phyloP scores from a whole-genome alignment of 768 basidiomycete genomes.

The Lactarius hatsudake region DNA sequence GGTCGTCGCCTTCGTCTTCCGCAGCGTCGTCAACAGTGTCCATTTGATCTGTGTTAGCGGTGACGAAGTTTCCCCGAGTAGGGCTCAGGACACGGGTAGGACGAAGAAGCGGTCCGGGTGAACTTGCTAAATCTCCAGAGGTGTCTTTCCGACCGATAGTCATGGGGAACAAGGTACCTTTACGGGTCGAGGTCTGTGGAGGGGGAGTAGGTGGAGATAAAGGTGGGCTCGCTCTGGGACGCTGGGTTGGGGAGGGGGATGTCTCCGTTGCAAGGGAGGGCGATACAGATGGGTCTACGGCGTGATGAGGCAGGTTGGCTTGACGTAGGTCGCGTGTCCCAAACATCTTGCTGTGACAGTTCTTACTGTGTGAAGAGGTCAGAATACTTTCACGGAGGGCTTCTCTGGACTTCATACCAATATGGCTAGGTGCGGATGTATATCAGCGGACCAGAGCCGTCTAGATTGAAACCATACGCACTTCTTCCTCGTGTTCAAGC shows the following conservation, averaged over 20 bases:
- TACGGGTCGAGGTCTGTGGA: slow-evolving; percentile 31
- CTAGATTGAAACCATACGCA: slow-evolving; percentile 32
- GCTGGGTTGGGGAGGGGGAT: slow-evolving; percentile 26
- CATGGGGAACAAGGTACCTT: slow-evolving; percentile 20
- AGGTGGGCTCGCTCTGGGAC: slow-evolving; percentile 37
- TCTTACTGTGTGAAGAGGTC: slow-evolving; percentile 52
- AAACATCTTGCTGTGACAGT: slow-evolving; percentile 76
- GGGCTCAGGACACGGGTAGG: slow-evolving; percentile 44
- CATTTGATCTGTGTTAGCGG: slow-evolving; percentile 9
- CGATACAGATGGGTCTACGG: slow-evolving; percentile 36
- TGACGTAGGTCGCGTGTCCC: slow-evolving; percentile 72
- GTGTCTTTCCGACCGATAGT: slow-evolving; percentile 31
- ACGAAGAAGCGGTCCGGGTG: slow-evolving; percentile 37
- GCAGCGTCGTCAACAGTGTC: slow-evolving; percentile 13
- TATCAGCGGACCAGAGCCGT: slow-evolving; percentile 12
- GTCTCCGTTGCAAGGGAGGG: slow-evolving; percentile 20
- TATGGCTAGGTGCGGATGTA: slow-evolving; percentile 38
- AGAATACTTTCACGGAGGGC: slow-evolving; percentile 5
- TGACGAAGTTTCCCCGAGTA: slow-evolving; percentile 23
- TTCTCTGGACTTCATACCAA: slow-evolving; percentile 36
- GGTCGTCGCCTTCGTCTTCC: slow-evolving; percentile 33
- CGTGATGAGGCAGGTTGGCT: slow-evolving; percentile 59
- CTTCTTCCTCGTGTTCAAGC: slow-evolving; percentile 82
- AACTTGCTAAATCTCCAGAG: slow-evolving; percentile 21
- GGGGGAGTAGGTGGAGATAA: slow-evolving; percentile 28